These are phyloP conservation scores for Fusarium fracticaudum DNA, from an alignment of 2,329 filamentous ascomycete genomes.

Conservation along the genomic window DNA sequence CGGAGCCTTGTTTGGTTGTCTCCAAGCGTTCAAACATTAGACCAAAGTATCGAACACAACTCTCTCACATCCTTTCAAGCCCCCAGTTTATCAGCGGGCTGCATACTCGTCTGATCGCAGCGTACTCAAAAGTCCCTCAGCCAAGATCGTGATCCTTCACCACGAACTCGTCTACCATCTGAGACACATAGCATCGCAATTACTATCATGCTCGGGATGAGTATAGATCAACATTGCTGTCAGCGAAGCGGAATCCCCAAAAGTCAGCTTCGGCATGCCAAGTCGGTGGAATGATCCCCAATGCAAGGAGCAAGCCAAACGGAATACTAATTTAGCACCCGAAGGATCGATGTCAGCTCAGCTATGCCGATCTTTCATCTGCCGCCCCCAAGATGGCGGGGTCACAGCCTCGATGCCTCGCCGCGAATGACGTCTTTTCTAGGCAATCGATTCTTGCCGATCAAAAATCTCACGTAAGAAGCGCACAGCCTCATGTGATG, in stretches of 20 bases:
- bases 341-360: neutral
- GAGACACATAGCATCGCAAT: neutral
- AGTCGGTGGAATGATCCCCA: neutral
- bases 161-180: fast-evolving
- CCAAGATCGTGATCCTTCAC: neutral
- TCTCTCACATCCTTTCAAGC: fast-evolving
- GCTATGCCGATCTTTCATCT: neutral
- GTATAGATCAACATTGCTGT: neutral
- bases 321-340: neutral
- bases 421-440: neutral
- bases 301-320: neutral
- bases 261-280: neutral
- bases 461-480: neutral
- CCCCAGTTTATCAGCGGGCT: too few relatives aligned
- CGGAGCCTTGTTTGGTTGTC: neutral
- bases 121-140: fast-evolving
- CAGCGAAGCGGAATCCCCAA: fast-evolving
- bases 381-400: neutral
- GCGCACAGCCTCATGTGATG: neutral
- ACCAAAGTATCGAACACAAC: fast-evolving
- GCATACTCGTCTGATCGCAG: fast-evolving
- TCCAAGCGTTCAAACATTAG: fast-evolving
- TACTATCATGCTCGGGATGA: fast-evolving
- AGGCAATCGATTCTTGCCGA: neutral
- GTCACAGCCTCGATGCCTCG: neutral